phyloP scores from a whole-genome alignment of 768 basidiomycete genomes.

The Hirschioporus abietinus region DNA sequence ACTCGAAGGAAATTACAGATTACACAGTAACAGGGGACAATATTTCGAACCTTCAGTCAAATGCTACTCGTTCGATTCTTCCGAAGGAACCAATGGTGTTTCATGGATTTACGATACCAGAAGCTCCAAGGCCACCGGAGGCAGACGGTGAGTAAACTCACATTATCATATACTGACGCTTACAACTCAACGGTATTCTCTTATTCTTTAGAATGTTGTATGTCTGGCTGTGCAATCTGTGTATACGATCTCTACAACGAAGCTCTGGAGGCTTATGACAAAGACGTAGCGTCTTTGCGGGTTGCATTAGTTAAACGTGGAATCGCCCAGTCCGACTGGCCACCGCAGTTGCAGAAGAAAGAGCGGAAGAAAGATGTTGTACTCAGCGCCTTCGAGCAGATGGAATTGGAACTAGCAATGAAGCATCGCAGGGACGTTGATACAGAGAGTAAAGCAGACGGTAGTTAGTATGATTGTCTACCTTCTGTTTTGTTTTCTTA shows the following conservation, averaged over 20 bases:
- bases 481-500: slow-evolving; percentile 5
- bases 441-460: slow-evolving; percentile 8
- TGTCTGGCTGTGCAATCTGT: slow-evolving; percentile 92
- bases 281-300: slow-evolving; percentile 46
- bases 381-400: slow-evolving; percentile 66
- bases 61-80: slow-evolving; percentile 1
- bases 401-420: slow-evolving; percentile 52
- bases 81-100: slow-evolving; percentile 29
- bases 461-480: background rate
- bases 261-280: slow-evolving; percentile 55
- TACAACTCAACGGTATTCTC: background rate
- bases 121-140: slow-evolving; percentile 54
- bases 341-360: slow-evolving; percentile 37
- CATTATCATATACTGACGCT: background rate
- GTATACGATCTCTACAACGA: slow-evolving; percentile 87
- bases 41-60: slow-evolving; percentile 11
- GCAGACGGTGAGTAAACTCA: slow-evolving; percentile 52
- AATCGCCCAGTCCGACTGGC: slow-evolving; percentile 65
- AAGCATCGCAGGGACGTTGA: slow-evolving; percentile 30
- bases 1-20: slow-evolving; percentile 26
- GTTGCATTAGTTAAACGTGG: slow-evolving; percentile 38
- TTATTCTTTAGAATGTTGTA: slow-evolving; percentile 73
- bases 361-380: slow-evolving; percentile 29
- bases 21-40: slow-evolving; percentile 9
- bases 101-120: slow-evolving; percentile 53